phyloP scores from a whole-genome alignment of 2,329 filamentous ascomycete genomes.

The Cordyceps militaris region DNA sequence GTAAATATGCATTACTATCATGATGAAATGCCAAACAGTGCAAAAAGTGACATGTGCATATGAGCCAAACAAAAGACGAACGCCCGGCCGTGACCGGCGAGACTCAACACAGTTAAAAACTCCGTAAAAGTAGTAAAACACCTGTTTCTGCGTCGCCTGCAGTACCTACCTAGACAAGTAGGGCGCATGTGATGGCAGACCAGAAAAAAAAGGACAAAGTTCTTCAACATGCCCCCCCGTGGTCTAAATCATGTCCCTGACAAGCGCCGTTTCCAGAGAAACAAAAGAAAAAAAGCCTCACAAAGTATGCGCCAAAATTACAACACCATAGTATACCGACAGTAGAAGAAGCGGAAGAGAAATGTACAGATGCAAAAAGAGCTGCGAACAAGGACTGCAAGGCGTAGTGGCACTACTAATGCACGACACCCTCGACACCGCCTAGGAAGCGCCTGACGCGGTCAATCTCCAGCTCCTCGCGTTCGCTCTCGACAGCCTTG shows the following conservation, averaged over 20 bases:
- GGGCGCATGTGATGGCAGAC: too few species aligned
- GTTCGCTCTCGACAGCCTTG: conserved; percentile 84
- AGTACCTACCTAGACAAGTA: too few species aligned
- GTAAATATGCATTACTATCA: not conserved
- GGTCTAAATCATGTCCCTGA: not conserved
- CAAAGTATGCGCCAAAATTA: not conserved
- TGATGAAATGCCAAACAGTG: not conserved
- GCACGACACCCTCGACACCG: conserved; percentile 61
- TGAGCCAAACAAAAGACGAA: not conserved
- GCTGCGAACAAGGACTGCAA: not conserved
- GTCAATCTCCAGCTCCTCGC: conserved; percentile 65
- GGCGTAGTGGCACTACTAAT: conserved; percentile 24
- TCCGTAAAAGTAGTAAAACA: conserved; percentile 1
- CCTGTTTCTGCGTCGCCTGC: too few species aligned
- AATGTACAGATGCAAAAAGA: not conserved
- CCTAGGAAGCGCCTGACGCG: conserved; percentile 73
- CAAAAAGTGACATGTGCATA: not conserved
- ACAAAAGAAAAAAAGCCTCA: not conserved
- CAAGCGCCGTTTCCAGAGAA: not conserved
- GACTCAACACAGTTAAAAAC: not conserved
- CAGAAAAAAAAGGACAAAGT: not conserved
- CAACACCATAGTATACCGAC: not conserved
- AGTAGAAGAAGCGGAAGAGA: not conserved
- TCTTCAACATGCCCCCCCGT: not conserved
- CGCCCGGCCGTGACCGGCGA: not conserved